phyloP scores from a whole-genome alignment of 2,329 filamentous ascomycete species.

The Colletotrichum sp. region DNA sequence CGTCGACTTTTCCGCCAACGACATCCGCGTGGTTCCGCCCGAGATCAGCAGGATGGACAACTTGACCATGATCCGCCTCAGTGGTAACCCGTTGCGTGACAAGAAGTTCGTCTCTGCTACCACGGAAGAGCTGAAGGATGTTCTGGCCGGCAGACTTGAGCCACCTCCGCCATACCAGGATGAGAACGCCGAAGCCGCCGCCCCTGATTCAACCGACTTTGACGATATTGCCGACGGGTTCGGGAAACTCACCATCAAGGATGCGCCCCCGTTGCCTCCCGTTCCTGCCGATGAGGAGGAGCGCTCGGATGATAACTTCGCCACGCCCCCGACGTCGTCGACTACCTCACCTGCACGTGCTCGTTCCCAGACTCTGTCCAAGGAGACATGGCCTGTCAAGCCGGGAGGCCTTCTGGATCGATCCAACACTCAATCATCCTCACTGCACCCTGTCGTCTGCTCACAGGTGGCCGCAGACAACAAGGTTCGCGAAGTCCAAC shows the following conservation, averaged over 20 bases:
- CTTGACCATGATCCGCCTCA: constrained; percentile 76
- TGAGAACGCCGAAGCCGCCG: neutral
- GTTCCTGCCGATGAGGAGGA: constrained; percentile 32
- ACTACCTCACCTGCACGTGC: constrained; percentile 54
- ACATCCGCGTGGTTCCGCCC: constrained; percentile 77
- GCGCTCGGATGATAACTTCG: constrained; percentile 60
- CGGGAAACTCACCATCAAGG: constrained; percentile 9
- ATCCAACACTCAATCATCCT: constrained; percentile 68
- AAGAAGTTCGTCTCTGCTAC: constrained; percentile 83
- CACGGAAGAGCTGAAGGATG: constrained; percentile 81
- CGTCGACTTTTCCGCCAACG: constrained; percentile 85
- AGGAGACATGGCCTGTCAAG: constrained; percentile 60
- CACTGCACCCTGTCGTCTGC: constrained; percentile 61
- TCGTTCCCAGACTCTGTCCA: constrained; percentile 52
- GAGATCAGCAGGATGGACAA: constrained; percentile 81
- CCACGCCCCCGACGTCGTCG: constrained; percentile 61
- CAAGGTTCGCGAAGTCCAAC: constrained; percentile 61
- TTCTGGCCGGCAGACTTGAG: constrained; percentile 70
- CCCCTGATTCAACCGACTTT: constrained; percentile 30
- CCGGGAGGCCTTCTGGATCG: constrained; percentile 71
- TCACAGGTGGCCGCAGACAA: constrained; percentile 60
- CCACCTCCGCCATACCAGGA: constrained; percentile 53
- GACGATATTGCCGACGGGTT: constrained; percentile 31
- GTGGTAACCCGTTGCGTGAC: constrained; percentile 89
- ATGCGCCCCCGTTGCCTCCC: neutral